Base-by-base conservation (phyloP, 441 rosid species). In the Populus hybrid region DNA sequence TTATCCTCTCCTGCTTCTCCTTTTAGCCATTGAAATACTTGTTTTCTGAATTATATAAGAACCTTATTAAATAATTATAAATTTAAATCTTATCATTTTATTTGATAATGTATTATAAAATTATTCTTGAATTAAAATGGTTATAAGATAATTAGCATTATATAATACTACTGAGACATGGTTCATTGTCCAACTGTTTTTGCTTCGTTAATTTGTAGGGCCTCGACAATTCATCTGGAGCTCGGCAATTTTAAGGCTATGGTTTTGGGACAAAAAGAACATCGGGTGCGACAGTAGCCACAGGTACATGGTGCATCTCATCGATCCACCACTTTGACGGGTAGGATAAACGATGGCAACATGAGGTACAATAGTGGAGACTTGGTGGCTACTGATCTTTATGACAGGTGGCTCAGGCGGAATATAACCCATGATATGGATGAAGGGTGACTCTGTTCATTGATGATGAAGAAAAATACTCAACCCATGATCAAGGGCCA, bases 241-340 rank as follows among this genome's bases (percentile, higher is more conserved):
- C 80, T 46, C 83, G 89, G 88, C 89, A 81, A 34, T 85, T 85
- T 28, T 86, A 85, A 66, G 88, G 84, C 23, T 46, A 80, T 14
- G 83, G 84, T 1, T 81, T 81, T 61, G 86, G 80, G 20, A 85
- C 89, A 4, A 50, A 65, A 8, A 85, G 85, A 8, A 81, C 84
- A 28, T 82, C 77, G 0, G 81, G 81, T 11, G 85, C 74, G 7
- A 81, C 77, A 64, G 46, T 81, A 38, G 81, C n/a, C 80, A 74
- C 88, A 85, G 66, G 67, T 87, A 12, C 82, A 79, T 20, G 87
- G 86, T 14, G 82, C 83, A 2, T 23, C 53, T 23, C 74, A 75
- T 10, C 79, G 80, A 24, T 74, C 78, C 24, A 81, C 87, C 8
- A 84, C 87, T 28, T 16, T 84, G 32, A 86, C 82, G 53, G 79